These are phyloP conservation scores for Babesia gibsoni DNA, from an alignment of 169 alveolate species.

Conservation along the genomic window DNA sequence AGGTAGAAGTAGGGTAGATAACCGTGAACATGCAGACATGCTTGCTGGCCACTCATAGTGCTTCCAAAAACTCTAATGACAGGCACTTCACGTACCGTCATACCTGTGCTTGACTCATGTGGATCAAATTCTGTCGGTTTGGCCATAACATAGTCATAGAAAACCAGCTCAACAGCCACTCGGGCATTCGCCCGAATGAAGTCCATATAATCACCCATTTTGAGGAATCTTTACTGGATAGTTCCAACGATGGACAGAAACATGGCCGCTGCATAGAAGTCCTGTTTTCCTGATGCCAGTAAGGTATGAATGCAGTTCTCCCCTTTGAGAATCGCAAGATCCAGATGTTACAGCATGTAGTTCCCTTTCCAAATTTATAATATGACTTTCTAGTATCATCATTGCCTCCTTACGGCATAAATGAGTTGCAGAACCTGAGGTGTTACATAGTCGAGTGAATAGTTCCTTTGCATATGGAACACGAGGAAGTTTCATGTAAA, in stretches of 20 bases:
- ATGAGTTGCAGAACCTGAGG: constrained; percentile 53
- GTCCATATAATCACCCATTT: constrained; percentile 9
- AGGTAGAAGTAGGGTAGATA: constrained; percentile 32
- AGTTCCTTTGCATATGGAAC: constrained; percentile 5
- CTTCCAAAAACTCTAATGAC: constrained; percentile 25
- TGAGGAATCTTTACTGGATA: constrained; percentile 37
- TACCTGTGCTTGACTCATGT: constrained; percentile 1
- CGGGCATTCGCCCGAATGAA: constrained; percentile 18
- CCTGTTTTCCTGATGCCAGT: constrained; percentile 20
- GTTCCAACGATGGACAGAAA: constrained; percentile 52
- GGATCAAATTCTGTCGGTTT: constrained; percentile 29
- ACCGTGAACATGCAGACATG: constrained; percentile 23
- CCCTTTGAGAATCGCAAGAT: neutral
- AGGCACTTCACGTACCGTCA: constrained; percentile 2
- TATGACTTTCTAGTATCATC: constrained; percentile 1
- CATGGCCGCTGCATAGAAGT: constrained; percentile 29
- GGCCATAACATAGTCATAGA: constrained; percentile 22
- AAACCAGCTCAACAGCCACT: constrained; percentile 24
- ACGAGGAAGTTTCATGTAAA: constrained; percentile 8
- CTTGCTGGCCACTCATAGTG: constrained; percentile 19
- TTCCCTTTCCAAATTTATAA: neutral
- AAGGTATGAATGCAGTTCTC: constrained; percentile 19
- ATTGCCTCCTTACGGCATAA: constrained; percentile 51
- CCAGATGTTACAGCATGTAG: neutral
- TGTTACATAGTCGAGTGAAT: constrained; percentile 41